Evolutionary conservation across 805 yeast species (phyloP).

Genomic region (Phaffomyces antillensis): DNA sequence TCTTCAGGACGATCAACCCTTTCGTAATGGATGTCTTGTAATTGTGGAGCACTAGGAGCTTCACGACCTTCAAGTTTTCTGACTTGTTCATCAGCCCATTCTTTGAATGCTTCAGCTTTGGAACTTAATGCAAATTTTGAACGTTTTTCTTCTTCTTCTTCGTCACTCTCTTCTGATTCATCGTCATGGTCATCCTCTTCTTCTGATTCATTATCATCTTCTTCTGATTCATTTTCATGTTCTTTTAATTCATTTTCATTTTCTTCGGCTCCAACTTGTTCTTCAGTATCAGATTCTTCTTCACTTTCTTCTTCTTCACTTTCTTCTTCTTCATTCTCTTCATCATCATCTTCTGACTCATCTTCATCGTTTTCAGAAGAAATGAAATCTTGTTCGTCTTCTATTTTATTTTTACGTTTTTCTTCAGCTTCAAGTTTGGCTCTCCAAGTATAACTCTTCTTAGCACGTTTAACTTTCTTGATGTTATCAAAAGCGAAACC

Average conservation of each 20-base stretch:
- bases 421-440: constrained; percentile 42
- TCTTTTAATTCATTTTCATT: constrained; percentile 20
- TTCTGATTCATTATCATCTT: constrained; percentile 13
- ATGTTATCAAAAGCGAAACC: constrained; percentile 65
- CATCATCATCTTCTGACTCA: constrained; percentile 24
- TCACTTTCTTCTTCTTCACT: constrained; percentile 21
- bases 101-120: constrained; percentile 63
- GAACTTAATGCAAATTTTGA: constrained; percentile 38
- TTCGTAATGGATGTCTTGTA: constrained; percentile 34
- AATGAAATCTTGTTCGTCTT: constrained; percentile 57
- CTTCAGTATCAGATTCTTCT: constrained; percentile 8
- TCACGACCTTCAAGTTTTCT: constrained; percentile 57
- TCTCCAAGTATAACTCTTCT: constrained; percentile 72
- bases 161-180: constrained; percentile 25
- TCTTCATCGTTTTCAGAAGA: constrained; percentile 26
- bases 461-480: constrained; percentile 39
- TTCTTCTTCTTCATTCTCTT: constrained; percentile 21
- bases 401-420: constrained; percentile 35
- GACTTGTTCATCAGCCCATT: constrained; percentile 80
- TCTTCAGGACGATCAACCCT: constrained; percentile 65
- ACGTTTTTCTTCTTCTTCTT: constrained; percentile 21
- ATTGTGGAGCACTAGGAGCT: constrained; percentile 37
- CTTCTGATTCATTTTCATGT: constrained; percentile 3
- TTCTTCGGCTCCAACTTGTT: constrained; percentile 13
- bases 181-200: constrained; percentile 23